These are phyloP conservation scores for Inga laurina DNA, from an alignment of 306 rosid genomes.

Conservation along the genomic window DNA sequence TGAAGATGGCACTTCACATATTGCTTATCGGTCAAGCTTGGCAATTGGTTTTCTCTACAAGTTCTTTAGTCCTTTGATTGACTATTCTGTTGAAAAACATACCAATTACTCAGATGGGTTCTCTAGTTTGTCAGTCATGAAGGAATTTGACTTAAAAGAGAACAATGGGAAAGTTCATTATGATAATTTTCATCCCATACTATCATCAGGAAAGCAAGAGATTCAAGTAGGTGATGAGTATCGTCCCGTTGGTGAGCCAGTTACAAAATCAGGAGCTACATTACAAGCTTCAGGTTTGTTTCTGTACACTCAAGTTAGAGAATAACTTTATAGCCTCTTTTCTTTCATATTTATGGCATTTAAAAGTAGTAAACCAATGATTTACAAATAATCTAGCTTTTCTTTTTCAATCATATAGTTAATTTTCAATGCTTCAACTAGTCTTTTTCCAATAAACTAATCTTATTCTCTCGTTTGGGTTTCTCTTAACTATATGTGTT, in stretches of 20 bases:
- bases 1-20: slow-evolving; percentile 50
- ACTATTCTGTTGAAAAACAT: slow-evolving; percentile 24
- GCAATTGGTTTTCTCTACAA: slow-evolving; percentile 71
- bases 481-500: neutral
- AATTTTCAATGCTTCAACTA: neutral
- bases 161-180: slow-evolving; percentile 24
- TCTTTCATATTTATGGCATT: neutral
- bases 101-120: slow-evolving; percentile 29
- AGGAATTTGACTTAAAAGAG: slow-evolving; percentile 25
- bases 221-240: slow-evolving; percentile 49
- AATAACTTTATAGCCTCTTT: neutral
- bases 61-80: slow-evolving; percentile 64
- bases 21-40: slow-evolving; percentile 72
- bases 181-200: slow-evolving; percentile 34
- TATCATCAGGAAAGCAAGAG: slow-evolving; percentile 70
- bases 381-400: neutral
- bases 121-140: neutral
- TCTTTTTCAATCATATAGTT: neutral
- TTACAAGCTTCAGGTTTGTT: slow-evolving; percentile 85
- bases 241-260: slow-evolving; percentile 71
- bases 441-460: neutral
- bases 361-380: neutral
- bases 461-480: slow-evolving; percentile 8
- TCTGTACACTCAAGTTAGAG: slow-evolving; percentile 7
- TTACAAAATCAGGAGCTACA: slow-evolving; percentile 65